Conservation (phyloP, 2,329 filamentous ascomycete genomes). For the Fusarium citri region DNA sequence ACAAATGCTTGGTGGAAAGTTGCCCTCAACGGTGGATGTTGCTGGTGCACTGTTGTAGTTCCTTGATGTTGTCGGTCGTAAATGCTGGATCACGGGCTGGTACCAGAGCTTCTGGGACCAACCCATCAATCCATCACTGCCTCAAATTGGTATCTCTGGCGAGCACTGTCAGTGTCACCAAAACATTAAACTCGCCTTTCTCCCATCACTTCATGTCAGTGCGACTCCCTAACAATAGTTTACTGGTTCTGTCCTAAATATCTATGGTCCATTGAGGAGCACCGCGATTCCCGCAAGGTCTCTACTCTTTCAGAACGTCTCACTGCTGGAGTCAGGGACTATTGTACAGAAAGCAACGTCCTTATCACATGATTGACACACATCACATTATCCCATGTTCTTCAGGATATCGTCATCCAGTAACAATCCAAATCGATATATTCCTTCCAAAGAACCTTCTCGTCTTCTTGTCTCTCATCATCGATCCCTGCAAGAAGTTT, state of each 20-base stretch:
- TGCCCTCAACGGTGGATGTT: rapidly evolving
- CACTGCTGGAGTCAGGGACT: no score
- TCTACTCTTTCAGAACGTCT: no score
- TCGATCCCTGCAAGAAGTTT: background rate
- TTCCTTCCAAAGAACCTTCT: rapidly evolving
- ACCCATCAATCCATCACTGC: background rate
- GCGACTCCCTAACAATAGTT: background rate
- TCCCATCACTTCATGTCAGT: background rate
- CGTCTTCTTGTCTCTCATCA: background rate
- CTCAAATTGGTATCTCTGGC: rapidly evolving
- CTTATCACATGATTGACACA: no score
- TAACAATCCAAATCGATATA: background rate
- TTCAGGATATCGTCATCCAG: rapidly evolving
- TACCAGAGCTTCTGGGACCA: background rate
- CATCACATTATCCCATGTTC: background rate
- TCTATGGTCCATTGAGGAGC: background rate
- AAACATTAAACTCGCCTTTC: rapidly evolving
- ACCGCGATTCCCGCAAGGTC: background rate
- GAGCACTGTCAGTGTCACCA: background rate
- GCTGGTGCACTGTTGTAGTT: rapidly evolving
- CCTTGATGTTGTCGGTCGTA: background rate
- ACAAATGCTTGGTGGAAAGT: rapidly evolving
- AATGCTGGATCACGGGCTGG: rapidly evolving
- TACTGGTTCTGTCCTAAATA: background rate
- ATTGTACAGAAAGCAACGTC: no score